Base-by-base conservation (phyloP, 257 asterid genomes). In the Solanum verrucosum region DNA sequence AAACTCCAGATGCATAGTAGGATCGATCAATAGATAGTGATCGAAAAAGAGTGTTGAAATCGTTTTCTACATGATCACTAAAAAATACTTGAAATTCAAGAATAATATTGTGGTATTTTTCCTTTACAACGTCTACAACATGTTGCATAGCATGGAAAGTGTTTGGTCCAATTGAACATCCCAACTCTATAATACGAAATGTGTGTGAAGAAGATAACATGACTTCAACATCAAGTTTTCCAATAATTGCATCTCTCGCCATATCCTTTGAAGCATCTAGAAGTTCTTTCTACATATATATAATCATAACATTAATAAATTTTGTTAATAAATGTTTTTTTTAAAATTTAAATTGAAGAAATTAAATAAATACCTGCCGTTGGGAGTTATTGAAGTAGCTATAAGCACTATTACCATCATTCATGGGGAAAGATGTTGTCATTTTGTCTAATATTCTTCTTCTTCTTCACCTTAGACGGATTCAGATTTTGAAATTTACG, bases 1-100 rank as follows among this genome's bases (percentile, higher is more conserved):
- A 91, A 15, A 52, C 91, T 21, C 89, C 93, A 21, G 87, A 84
- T 3, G 91, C 91, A 34, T 82, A 59, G 44, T 90, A 93, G 9
- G 70, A 84, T 70, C 88, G 78, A 5, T 88, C 84, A 0, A 83
- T 23, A 3, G 90, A 89, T 35, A 92, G 68, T 3, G 90, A 88
- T 40, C 67, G 83, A 21, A 91, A 91, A 7, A 91, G 91, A 14
- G 92, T 89, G 88, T 91, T 91, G 92, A 91, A 93, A 70, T 93
- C 93, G 3, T 91, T 92, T 31, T 84, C 49, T 3, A 60, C 5
- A 13, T 90, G 93, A 37, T 93, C 93, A 10, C 85, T 91, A 90
- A 91, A 93, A 60, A 71, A 89, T 6, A 88, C 90, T 29, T 91
- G 92, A 11, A 90, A 91, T 49, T 91, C 90, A 25, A 56, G 85